These are phyloP conservation scores for Herpetospermum pedunculosum DNA, from an alignment of 306 rosid genomes.

Conservation along the genomic window DNA sequence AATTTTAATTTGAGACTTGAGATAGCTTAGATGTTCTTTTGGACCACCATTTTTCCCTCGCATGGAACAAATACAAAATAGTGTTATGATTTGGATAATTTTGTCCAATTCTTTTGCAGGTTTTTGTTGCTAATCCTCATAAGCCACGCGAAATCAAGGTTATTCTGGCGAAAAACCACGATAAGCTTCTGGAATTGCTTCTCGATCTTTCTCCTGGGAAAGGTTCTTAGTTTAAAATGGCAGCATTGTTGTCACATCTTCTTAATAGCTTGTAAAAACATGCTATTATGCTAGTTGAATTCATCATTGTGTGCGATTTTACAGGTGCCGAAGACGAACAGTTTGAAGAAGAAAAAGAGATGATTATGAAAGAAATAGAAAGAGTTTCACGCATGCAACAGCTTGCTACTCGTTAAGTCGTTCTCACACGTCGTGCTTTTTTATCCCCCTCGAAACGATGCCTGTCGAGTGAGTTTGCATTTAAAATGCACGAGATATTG, in stretches of 20 bases:
- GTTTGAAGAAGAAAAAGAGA: slow-evolving; percentile 88
- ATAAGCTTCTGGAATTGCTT: slow-evolving; percentile 70
- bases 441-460: not conserved
- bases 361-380: slow-evolving; percentile 67
- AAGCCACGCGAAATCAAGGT: slow-evolving; percentile 74
- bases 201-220: slow-evolving; percentile 63
- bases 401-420: slow-evolving; percentile 14
- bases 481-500: not conserved
- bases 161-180: slow-evolving; percentile 62
- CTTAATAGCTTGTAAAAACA: not conserved
- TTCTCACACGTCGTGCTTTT: not conserved
- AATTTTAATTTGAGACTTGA: not conserved
- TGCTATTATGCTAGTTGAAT: not conserved
- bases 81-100: not conserved
- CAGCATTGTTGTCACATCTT: not conserved
- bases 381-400: slow-evolving; percentile 22
- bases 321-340: slow-evolving; percentile 95
- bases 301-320: not conserved
- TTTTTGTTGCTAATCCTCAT: slow-evolving; percentile 89
- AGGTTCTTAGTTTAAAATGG: slow-evolving; percentile 32
- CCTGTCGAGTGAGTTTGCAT: slow-evolving; percentile 2
- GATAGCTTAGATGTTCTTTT: not conserved
- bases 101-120: slow-evolving; percentile 28
- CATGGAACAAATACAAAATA: too few species aligned
- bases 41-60: not conserved